Percentiles rank a stretch among this genome's conserved stretches.
Conservation (phyloP, 352 stramenopile species). For the Globisporangium camurandrum region DNA sequence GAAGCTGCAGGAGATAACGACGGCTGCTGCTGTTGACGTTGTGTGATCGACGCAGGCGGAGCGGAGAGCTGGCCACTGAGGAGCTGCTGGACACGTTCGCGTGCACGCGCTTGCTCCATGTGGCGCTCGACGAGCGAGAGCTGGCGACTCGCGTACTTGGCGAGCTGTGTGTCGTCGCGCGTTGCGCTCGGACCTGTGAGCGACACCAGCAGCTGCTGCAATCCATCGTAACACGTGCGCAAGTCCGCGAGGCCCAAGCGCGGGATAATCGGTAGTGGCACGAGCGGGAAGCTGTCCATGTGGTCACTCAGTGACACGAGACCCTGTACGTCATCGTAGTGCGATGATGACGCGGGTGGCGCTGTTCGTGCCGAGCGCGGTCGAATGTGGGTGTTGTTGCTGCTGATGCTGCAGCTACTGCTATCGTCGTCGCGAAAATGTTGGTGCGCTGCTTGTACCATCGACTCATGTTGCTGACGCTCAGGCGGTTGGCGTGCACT, state of each 20-base stretch:
- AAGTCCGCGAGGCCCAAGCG: conserved; percentile 33
- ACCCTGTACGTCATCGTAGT: background rate
- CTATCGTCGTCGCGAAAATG: conserved; percentile 9
- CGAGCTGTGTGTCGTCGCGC: conserved; percentile 37
- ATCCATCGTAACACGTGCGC: conserved; percentile 26
- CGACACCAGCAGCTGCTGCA: conserved; percentile 28
- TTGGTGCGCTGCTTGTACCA: conserved; percentile 23
- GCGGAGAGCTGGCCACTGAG: conserved; percentile 12
- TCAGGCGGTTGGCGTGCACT: background rate
- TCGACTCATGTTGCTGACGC: conserved; percentile 14
- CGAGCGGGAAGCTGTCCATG: conserved; percentile 63
- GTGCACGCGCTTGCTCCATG: conserved; percentile 37
- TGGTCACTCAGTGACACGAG: conserved; percentile 24
- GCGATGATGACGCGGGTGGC: background rate
- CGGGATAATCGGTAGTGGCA: conserved; percentile 49
- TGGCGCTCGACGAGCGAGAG: conserved; percentile 44
- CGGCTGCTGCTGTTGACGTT: background rate
- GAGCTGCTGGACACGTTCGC: conserved; percentile 45
- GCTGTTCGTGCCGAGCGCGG: background rate
- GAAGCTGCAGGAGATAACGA: background rate
- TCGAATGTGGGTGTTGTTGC: background rate
- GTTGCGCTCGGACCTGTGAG: conserved; percentile 15
- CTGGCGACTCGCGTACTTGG: conserved; percentile 49
- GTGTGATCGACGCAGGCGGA: background rate
- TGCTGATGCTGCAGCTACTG: background rate